These are phyloP conservation scores for Citrus inodora DNA, from an alignment of 345 rosid genomes.

Conservation along the genomic window DNA sequence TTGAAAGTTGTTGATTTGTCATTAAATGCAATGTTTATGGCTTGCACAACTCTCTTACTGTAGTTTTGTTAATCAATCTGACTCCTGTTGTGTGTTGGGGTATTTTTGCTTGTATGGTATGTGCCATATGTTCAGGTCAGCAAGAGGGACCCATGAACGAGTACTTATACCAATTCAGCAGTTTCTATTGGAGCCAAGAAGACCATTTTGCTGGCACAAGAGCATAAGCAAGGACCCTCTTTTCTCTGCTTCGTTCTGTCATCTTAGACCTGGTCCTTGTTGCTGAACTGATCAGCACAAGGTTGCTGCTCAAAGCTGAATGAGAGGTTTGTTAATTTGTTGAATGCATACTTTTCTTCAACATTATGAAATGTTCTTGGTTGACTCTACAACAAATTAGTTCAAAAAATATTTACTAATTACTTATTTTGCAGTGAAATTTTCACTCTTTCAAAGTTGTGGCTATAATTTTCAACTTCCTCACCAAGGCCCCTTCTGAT, in stretches of 20 bases:
- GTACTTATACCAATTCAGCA: slow-evolving; percentile 65
- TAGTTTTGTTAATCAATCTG: not conserved
- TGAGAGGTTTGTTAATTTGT: slow-evolving; percentile 52
- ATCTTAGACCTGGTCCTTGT: slow-evolving; percentile 90
- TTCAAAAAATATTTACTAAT: not conserved
- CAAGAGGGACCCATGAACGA: slow-evolving; percentile 96
- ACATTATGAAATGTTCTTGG: not conserved
- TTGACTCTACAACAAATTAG: not conserved
- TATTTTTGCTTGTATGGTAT: slow-evolving; percentile 39
- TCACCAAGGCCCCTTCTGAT: slow-evolving; percentile 76
- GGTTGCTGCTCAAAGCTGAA: slow-evolving; percentile 80
- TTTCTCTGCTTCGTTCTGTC: slow-evolving; percentile 78
- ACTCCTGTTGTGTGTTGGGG: not conserved
- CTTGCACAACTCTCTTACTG: not conserved
- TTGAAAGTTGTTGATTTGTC: not conserved
- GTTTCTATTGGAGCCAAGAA: slow-evolving; percentile 90
- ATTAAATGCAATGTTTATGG: not conserved
- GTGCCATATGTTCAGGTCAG: slow-evolving; percentile 93
- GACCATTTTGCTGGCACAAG: slow-evolving; percentile 87
- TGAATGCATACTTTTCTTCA: no score
- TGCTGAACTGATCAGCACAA: slow-evolving; percentile 75
- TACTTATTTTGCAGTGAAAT: slow-evolving; percentile 53
- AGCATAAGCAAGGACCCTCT: slow-evolving; percentile 87
- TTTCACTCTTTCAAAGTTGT: slow-evolving; percentile 97
- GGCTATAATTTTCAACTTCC: slow-evolving; percentile 92